A percentile compares a stretch with the other conserved stretches of the same genome.
Evolutionary conservation across 2,329 filamentous ascomycete species (phyloP).

Genomic region (Fusarium neocosmosporiellum): DNA sequence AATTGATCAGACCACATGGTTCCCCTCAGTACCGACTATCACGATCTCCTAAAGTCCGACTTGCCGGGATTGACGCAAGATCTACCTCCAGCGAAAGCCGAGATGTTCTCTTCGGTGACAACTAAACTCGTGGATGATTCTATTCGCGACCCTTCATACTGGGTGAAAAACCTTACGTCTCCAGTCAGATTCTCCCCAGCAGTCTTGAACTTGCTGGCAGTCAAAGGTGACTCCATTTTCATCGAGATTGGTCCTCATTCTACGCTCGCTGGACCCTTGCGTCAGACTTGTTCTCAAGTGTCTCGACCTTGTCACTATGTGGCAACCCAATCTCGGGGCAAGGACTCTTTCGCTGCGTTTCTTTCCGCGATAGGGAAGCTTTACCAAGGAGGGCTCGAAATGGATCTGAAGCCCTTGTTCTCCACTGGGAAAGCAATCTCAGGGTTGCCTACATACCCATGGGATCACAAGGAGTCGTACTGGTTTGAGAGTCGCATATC

Average conservation of each 20-base stretch:
- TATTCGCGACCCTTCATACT: conserved; percentile 52
- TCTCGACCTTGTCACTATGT: neutral
- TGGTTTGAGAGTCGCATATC: conserved; percentile 50
- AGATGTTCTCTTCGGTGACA: conserved; percentile 53
- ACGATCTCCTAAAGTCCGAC: neutral
- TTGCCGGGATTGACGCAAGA: rapidly evolving
- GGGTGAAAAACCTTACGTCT: conserved; percentile 51
- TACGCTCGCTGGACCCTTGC: conserved; percentile 32
- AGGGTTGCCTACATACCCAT: conserved; percentile 52
- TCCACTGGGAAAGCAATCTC: conserved; percentile 40
- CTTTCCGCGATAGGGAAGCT: conserved; percentile 1
- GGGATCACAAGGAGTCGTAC: conserved; percentile 51
- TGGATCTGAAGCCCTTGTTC: neutral
- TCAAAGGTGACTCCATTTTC: conserved; percentile 1
- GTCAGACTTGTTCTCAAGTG: conserved; percentile 18
- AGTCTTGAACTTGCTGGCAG: conserved; percentile 5
- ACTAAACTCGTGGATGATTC: conserved; percentile 50
- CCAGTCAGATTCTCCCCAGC: conserved; percentile 53
- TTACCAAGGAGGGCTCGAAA: neutral
- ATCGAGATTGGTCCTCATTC: conserved; percentile 44
- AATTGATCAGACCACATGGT: conserved; percentile 44
- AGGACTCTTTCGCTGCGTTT: neutral
- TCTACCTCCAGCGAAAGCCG: neutral
- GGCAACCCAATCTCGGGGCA: neutral
- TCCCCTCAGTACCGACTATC: neutral